A percentile compares a stretch with the other conserved stretches of the same genome.
These are phyloP conservation scores for Aspergillus coremiiformis DNA, from an alignment of 495 filamentous ascomycete genomes.

Conservation along the genomic window DNA sequence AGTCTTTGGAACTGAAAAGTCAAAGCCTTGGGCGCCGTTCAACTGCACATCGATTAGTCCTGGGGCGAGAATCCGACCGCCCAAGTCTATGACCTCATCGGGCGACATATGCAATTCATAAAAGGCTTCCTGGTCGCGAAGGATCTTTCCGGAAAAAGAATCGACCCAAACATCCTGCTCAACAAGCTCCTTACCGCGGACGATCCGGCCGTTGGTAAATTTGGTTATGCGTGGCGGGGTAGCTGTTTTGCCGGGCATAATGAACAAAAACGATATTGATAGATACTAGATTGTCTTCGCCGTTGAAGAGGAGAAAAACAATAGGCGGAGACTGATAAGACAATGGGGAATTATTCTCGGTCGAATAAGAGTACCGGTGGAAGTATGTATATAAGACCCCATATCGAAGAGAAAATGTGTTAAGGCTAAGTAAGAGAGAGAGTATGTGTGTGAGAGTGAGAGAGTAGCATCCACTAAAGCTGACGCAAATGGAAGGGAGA, in stretches of 20 bases:
- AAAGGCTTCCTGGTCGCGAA: conserved; percentile 65
- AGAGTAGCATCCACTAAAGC: too few species aligned
- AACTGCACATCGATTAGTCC: conserved; percentile 82
- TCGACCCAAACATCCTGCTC: conserved; percentile 74
- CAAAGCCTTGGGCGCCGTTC: conserved; percentile 80
- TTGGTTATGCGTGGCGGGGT: conserved; percentile 55
- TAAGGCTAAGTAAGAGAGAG: not conserved
- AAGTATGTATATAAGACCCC: too few species aligned
- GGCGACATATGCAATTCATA: conserved; percentile 55
- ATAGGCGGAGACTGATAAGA: not conserved
- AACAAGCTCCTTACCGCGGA: conserved; percentile 54
- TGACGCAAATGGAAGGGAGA: not conserved
- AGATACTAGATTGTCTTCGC: not conserved
- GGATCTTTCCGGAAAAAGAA: conserved; percentile 65
- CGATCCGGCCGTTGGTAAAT: conserved; percentile 72
- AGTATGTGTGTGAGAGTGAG: too few species aligned
- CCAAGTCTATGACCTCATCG: conserved; percentile 56
- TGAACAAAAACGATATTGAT: not conserved
- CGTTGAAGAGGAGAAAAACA: not conserved
- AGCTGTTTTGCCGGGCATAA: conserved; percentile 36
- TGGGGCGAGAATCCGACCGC: conserved; percentile 70
- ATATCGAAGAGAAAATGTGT: not conserved
- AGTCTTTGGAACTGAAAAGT: conserved; percentile 70
- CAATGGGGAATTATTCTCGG: not conserved
- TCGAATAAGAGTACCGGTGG: not conserved